phyloP scores from a whole-genome alignment of 2,329 filamentous ascomycete species.

The Fusarium lateritium region DNA sequence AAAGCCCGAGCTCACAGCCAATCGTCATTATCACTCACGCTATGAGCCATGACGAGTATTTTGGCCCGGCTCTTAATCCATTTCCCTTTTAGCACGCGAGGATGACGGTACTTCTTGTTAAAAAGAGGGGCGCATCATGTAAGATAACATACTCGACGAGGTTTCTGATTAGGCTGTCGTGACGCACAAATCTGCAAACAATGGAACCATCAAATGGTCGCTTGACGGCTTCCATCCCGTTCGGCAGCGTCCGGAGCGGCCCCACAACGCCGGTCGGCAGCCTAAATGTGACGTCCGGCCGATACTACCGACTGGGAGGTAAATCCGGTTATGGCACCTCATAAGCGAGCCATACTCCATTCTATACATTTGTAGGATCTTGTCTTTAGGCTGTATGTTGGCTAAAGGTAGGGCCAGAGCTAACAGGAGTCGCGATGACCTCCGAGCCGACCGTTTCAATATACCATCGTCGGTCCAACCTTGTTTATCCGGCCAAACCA shows the following conservation, averaged over 20 bases:
- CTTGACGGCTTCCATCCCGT: slow-evolving; percentile 1
- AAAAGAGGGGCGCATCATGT: slow-evolving; percentile 18
- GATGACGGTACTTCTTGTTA: slow-evolving; percentile 11
- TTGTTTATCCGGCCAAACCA: not conserved
- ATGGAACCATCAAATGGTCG: slow-evolving; percentile 2
- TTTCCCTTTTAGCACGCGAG: slow-evolving; percentile 16
- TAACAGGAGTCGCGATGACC: not conserved
- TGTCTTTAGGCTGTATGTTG: not conserved
- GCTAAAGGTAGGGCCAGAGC: not conserved
- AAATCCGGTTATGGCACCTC: not conserved
- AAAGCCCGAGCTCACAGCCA: slow-evolving; percentile 3
- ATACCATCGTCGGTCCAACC: not conserved
- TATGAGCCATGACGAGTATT: slow-evolving; percentile 15
- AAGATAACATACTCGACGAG: not conserved
- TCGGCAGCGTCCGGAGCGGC: slow-evolving; percentile 33
- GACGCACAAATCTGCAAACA: slow-evolving; percentile 17
- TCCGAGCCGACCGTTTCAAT: not conserved
- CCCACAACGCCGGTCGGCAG: slow-evolving; percentile 31
- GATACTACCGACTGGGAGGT: not conserved
- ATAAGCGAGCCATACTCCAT: not conserved
- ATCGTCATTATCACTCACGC: slow-evolving; percentile 14
- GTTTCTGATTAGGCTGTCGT: slow-evolving; percentile 12
- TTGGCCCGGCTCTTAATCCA: not conserved
- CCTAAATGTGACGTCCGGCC: slow-evolving; percentile 9
- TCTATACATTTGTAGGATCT: not conserved